These are phyloP conservation scores for Fusarium nygamai DNA, from an alignment of 2,329 filamentous ascomycete species.

Conservation along the genomic window DNA sequence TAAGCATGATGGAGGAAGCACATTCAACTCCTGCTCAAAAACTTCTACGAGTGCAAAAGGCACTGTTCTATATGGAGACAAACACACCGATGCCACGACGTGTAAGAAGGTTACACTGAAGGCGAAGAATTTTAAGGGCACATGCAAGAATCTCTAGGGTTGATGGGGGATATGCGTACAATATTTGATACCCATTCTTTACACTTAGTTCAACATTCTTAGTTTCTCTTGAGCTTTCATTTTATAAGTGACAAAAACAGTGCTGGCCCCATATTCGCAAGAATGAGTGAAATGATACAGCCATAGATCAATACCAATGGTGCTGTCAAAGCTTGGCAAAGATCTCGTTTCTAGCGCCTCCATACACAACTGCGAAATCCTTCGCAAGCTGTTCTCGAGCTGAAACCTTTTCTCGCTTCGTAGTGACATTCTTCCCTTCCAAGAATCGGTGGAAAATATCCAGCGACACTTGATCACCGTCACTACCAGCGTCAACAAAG, in stretches of 20 bases:
- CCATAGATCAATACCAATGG: not conserved
- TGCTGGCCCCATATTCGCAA: not conserved
- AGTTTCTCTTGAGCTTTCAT: not conserved
- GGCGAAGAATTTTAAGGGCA: slow-evolving; percentile 42
- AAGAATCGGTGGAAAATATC: slow-evolving; percentile 56
- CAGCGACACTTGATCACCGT: slow-evolving; percentile 49
- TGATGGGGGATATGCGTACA: not conserved
- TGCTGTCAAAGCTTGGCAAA: slow-evolving; percentile 40
- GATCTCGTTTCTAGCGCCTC: slow-evolving; percentile 20
- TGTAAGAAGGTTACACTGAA: slow-evolving; percentile 42
- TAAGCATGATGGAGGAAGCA: slow-evolving; percentile 36
- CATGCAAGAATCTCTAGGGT: slow-evolving; percentile 36
- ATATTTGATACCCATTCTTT: not conserved
- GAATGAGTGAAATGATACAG: not conserved
- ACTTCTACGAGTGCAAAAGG: slow-evolving; percentile 28
- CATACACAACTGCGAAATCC: slow-evolving; percentile 52
- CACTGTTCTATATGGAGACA: slow-evolving; percentile 38
- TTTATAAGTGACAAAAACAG: not conserved
- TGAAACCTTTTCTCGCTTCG: slow-evolving; percentile 29
- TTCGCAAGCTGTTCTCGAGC: slow-evolving; percentile 43
- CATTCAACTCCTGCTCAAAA: slow-evolving; percentile 43
- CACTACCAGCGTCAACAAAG: slow-evolving; percentile 51
- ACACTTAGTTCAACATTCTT: not conserved
- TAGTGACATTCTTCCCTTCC: slow-evolving; percentile 36
- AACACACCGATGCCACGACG: slow-evolving; percentile 17